phyloP scores from a whole-genome alignment of 768 basidiomycete genomes.

The Lyophyllum shimeji region DNA sequence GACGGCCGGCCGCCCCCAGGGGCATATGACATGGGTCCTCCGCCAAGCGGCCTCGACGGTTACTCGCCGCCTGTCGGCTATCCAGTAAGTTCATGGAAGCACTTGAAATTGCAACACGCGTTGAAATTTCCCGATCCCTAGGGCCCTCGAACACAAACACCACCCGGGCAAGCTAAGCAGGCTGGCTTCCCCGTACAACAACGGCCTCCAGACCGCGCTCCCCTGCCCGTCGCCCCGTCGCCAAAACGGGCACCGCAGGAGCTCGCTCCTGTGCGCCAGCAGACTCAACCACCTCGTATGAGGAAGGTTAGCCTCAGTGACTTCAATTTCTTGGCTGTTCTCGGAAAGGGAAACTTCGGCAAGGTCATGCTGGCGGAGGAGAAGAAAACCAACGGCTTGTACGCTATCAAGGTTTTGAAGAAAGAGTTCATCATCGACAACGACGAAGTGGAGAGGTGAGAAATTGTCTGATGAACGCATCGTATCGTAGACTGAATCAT shows the following conservation, averaged over 20 bases:
- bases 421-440: conserved; percentile 99
- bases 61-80: conserved; percentile 33
- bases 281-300: conserved; percentile 40
- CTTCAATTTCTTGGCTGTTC: conserved; percentile 97
- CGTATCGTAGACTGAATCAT: conserved; percentile 12
- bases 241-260: conserved; percentile 29
- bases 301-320: conserved; percentile 96
- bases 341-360: conserved; percentile 99
- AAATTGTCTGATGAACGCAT: background rate
- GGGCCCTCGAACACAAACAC: conserved; percentile 18
- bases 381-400: conserved; percentile 85
- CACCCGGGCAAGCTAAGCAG: conserved; percentile 36
- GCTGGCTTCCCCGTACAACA: conserved; percentile 27
- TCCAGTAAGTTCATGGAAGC: conserved; percentile 24
- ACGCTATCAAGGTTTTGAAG: conserved; percentile 99
- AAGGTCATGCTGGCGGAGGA: conserved; percentile 99
- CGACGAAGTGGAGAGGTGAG: conserved; percentile 96
- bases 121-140: background rate
- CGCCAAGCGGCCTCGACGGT: conserved; percentile 24
- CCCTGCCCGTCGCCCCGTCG: conserved; percentile 19
- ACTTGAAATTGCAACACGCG: background rate
- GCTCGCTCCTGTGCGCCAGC: conserved; percentile 36
- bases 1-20: conserved; percentile 32
- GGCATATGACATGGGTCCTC: conserved; percentile 31
- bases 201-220: conserved; percentile 29